phyloP scores from a whole-genome alignment of 805 yeast species.

The Starmerella apicola region DNA sequence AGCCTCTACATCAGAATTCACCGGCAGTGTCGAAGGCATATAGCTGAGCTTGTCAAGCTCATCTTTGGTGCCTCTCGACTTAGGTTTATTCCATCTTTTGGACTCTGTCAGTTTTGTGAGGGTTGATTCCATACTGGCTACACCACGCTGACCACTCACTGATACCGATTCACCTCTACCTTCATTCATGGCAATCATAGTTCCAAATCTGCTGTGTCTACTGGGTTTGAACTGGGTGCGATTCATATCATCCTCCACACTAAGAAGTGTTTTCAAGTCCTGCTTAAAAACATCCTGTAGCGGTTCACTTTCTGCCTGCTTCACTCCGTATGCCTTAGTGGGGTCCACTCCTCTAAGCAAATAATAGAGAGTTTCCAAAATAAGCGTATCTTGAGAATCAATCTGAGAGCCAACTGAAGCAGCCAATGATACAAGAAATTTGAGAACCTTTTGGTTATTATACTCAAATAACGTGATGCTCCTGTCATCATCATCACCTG shows the following conservation, averaged over 20 bases:
- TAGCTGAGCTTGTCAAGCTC: constrained; percentile 21
- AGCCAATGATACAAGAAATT: constrained; percentile 57
- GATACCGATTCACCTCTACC: constrained; percentile 49
- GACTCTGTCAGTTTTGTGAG: constrained; percentile 53
- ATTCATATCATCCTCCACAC: constrained; percentile 46
- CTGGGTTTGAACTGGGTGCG: constrained; percentile 37
- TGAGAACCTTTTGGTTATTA: constrained; percentile 59
- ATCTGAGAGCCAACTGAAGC: constrained; percentile 54
- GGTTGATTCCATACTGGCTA: constrained; percentile 39
- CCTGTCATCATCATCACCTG: constrained; percentile 60
- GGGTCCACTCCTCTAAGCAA: constrained; percentile 46
- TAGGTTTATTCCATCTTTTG: constrained; percentile 49
- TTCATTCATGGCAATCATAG: constrained; percentile 60
- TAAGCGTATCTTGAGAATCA: constrained; percentile 47
- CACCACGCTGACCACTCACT: constrained; percentile 55
- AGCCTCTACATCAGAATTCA: constrained; percentile 22
- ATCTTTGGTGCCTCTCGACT: constrained; percentile 10
- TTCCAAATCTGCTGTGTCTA: constrained; percentile 86
- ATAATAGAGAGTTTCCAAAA: constrained; percentile 59
- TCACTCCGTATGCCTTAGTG: constrained; percentile 17
- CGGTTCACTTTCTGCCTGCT: constrained; percentile 9
- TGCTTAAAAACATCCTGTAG: constrained; percentile 6
- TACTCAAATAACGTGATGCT: constrained; percentile 47
- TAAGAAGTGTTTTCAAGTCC: constrained; percentile 36
- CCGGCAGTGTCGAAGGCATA: constrained; percentile 5